Base-by-base conservation (phyloP, 176 grass and related monocot species). In the Poa annua region DNA sequence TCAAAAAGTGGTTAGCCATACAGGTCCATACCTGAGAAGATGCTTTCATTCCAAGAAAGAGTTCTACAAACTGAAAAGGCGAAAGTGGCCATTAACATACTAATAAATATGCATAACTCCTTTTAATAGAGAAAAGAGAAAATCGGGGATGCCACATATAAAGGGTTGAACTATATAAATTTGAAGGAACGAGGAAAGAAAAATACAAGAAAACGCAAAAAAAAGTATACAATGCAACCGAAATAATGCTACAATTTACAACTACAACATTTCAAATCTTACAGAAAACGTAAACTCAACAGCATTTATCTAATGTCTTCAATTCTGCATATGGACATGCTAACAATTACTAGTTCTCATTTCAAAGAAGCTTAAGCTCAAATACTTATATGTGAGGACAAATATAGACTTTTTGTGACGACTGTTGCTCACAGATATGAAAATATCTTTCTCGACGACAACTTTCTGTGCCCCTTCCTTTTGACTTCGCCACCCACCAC, bases 11-110 rank as follows among this genome's bases (percentile, higher is more conserved):
- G 74, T 84, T 72, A 51, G 47, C 25, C 48, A 52, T 74, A 52
- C 26, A 42, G 56, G 15, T 17, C 22, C 29, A 29, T 80, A 95
- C 96, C 96, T 92, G 67, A 16, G 51, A 56, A 50, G 85, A 93
- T 85, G 92, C 80, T 85, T 89, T 88, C 80, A 98, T 95, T 78
- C 80, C 91, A 79, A 98, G 85, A 77, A 89, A 88, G 34, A 89
- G 71, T 86, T 98, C 96, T 66, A 98, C 96, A 60, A 98, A 98
- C 96, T 98, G 92, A 78, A 93, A 83, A 32, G 60, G 20, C 76
- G 38, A 83, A 77, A 89, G 63, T 5, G 34, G 33, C 24, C n/a
- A 85, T 80, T 66, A 83, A 51, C 42, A 92, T 8, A 63, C 4
- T 29, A 14, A 29, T 29, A 85, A 48, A 67, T 78, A 29, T 38